Evolutionary conservation across 2,329 filamentous ascomycete genomes (phyloP).

Genomic region (Coccinonectria pachysandricola): DNA sequence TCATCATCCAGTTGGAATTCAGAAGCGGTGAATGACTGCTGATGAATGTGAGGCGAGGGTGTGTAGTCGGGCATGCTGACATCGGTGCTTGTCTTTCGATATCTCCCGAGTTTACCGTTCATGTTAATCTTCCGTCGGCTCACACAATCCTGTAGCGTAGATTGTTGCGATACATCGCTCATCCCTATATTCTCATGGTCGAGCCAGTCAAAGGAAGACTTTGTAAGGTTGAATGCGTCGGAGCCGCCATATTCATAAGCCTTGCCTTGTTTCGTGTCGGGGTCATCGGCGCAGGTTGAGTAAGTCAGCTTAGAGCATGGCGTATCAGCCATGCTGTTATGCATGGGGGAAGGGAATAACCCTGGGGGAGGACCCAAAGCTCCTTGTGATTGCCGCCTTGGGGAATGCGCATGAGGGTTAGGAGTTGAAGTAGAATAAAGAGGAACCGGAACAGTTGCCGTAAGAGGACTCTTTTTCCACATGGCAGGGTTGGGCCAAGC

Average conservation of each 20-base stretch:
- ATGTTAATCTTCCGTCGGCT: no score
- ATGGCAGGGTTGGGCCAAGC: conserved; percentile 70
- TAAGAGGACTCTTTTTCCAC: conserved; percentile 45
- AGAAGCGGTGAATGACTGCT: conserved; percentile 3
- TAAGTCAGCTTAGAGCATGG: no score
- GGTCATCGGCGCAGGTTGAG: no score
- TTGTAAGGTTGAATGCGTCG: conserved; percentile 14
- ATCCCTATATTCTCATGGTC: conserved; percentile 9
- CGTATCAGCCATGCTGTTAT: no score
- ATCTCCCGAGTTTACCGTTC: no score
- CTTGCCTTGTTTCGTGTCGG: neutral
- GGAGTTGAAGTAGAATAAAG: conserved; percentile 33
- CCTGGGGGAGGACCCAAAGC: neutral
- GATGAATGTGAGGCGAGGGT: conserved; percentile 6
- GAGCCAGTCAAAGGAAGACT: conserved; percentile 21
- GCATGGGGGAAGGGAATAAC: conserved; percentile 1
- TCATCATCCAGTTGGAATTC: conserved; percentile 25
- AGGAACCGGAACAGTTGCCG: conserved; percentile 30
- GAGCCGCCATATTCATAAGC: no score
- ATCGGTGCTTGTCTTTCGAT: conserved; percentile 27
- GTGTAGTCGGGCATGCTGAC: conserved; percentile 33
- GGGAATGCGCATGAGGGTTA: conserved; percentile 55
- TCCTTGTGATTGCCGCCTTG: conserved; percentile 25
- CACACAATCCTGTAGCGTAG: no score
- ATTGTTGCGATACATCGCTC: conserved; percentile 2